Conservation (phyloP, 805 yeast genomes). For the Myxozyma melibiosi region DNA sequence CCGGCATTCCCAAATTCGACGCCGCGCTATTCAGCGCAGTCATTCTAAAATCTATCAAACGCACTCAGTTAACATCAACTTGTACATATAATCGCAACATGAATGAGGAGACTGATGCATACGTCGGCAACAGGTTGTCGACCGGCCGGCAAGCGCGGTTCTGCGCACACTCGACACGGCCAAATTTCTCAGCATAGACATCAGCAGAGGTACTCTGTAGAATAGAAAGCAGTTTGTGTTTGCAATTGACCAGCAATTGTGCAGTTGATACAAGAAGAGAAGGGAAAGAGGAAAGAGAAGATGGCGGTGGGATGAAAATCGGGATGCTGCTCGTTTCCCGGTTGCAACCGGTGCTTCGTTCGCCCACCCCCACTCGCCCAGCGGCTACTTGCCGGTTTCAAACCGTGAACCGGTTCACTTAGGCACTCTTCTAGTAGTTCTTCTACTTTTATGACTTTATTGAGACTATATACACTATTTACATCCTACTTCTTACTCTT, state of each 20-base stretch:
- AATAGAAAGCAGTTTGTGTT: not conserved
- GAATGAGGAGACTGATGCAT: not conserved
- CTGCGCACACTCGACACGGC: not conserved
- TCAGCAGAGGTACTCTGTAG: not conserved
- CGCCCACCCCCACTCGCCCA: constrained; percentile 8
- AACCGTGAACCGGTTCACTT: not conserved
- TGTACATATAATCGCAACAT: not conserved
- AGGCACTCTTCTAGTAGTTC: not conserved
- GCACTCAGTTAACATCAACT: not conserved
- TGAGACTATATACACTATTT: not conserved
- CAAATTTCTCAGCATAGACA: constrained; percentile 12
- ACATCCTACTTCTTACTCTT: not conserved
- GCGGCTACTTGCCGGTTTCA: not conserved
- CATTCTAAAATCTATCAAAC: constrained; percentile 3
- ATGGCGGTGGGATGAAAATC: constrained; percentile 5
- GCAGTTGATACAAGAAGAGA: not conserved
- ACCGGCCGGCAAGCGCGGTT: not conserved
- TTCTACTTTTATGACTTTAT: not conserved
- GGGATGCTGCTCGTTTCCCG: constrained; percentile 9
- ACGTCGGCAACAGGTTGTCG: constrained; percentile 1
- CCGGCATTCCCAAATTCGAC: constrained; percentile 80
- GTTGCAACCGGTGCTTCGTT: too few relatives aligned
- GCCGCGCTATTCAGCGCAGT: constrained; percentile 32
- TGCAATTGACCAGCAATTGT: constrained; percentile 23
- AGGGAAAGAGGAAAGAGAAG: not conserved